A percentile compares a stretch with the other conserved stretches of the same genome.
Evolutionary conservation across 2,329 filamentous ascomycete species (phyloP).

Genomic region (Apiospora aurea): DNA sequence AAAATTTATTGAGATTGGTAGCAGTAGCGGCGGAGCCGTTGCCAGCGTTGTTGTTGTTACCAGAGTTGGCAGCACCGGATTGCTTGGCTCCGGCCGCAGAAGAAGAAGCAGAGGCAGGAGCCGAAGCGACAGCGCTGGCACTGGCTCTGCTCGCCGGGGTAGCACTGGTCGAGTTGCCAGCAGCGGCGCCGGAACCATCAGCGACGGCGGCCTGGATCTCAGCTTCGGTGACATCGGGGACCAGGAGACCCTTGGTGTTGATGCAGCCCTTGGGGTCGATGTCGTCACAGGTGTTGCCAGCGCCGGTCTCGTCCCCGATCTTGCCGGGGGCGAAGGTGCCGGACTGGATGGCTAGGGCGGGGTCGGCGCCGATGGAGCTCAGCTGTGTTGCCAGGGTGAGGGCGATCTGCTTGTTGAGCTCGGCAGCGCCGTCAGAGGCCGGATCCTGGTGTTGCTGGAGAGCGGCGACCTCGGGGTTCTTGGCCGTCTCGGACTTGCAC

Average conservation of each 20-base stretch:
- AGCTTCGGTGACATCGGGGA: conserved; percentile 59
- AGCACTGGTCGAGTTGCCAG: neutral
- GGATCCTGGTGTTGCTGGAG: conserved; percentile 73
- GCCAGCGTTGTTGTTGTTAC: conserved; percentile 26
- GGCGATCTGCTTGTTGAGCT: conserved; percentile 66
- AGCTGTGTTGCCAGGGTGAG: conserved; percentile 67
- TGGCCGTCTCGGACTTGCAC: conserved; percentile 61
- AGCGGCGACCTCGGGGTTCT: conserved; percentile 71
- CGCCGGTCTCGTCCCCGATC: conserved; percentile 52
- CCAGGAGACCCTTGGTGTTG: conserved; percentile 59
- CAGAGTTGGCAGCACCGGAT: conserved; percentile 20
- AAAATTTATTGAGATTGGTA: conserved; percentile 54
- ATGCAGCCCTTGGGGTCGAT: conserved; percentile 60
- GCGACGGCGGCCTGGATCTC: conserved; percentile 61
- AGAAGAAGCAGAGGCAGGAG: conserved; percentile 27
- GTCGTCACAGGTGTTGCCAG: conserved; percentile 63
- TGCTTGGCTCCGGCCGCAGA: conserved; percentile 29
- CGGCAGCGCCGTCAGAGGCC: conserved; percentile 62
- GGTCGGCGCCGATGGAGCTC: conserved; percentile 66
- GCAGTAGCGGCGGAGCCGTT: conserved; percentile 32
- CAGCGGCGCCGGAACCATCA: conserved; percentile 30
- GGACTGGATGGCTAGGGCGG: conserved; percentile 64
- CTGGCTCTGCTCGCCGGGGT: neutral
- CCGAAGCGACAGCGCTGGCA: conserved; percentile 12
- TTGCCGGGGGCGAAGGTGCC: conserved; percentile 70